phyloP scores from a whole-genome alignment of 257 asterid species.

The Gentiana macrophylla region DNA sequence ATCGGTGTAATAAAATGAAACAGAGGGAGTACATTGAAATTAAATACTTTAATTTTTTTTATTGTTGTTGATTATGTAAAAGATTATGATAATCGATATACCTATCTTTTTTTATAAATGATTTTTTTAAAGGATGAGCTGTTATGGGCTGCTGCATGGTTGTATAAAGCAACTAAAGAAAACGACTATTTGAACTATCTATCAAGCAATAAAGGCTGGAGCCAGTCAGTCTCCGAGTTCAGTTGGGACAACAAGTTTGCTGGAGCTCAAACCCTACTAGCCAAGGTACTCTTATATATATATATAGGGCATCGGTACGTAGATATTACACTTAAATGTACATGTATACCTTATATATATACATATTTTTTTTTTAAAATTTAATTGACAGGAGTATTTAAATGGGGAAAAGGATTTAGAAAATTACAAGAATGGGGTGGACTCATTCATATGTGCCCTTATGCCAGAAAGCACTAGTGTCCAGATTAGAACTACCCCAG shows the following conservation, averaged over 20 bases:
- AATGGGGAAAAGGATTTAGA: conserved; percentile 36
- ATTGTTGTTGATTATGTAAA: too few relatives aligned
- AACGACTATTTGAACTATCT: conserved; percentile 37
- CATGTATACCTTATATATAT: too few relatives aligned
- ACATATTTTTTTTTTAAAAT: too few relatives aligned
- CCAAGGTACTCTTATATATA: conserved; percentile 27
- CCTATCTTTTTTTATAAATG: too few relatives aligned
- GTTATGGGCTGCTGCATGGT: conserved; percentile 81
- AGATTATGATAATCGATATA: background rate
- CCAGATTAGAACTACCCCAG: conserved; percentile 67
- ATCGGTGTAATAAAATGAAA: background rate
- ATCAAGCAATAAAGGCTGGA: conserved; percentile 43
- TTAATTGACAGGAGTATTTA: conserved; percentile 40
- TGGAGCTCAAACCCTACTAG: conserved; percentile 62
- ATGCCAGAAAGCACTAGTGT: conserved; percentile 67
- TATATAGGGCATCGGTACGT: too few relatives aligned
- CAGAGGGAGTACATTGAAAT: too few relatives aligned
- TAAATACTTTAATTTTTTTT: too few relatives aligned
- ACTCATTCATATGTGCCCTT: conserved; percentile 60
- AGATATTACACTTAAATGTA: too few relatives aligned
- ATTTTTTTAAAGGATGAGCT: conserved; percentile 54
- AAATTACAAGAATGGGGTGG: conserved; percentile 46
- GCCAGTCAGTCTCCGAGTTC: conserved; percentile 50
- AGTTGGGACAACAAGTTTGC: conserved; percentile 87
- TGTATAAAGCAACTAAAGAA: conserved; percentile 62